phyloP scores from a whole-genome alignment of 176 grass and related monocot genomes.

The Zea mays region DNA sequence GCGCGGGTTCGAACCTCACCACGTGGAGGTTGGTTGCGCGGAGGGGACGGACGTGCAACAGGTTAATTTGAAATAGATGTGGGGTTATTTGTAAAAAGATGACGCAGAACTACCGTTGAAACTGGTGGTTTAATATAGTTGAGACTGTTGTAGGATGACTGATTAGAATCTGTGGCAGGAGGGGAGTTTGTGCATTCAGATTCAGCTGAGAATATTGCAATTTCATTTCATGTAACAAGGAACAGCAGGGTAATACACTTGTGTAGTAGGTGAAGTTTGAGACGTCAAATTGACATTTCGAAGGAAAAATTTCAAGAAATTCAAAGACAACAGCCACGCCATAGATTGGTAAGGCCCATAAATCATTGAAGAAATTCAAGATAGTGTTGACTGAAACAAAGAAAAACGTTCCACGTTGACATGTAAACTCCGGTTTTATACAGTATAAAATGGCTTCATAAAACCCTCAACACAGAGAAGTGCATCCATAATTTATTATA shows the following conservation, averaged over 20 bases:
- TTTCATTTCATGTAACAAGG: neutral
- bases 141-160: neutral
- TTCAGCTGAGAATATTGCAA: constrained; percentile 5
- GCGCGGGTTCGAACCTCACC: too few species aligned
- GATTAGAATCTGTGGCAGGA: neutral
- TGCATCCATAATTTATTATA: neutral
- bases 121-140: too few species aligned
- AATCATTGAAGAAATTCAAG: neutral
- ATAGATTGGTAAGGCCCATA: neutral
- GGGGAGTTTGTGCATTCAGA: neutral
- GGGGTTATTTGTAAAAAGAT: too few species aligned
- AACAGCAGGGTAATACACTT: neutral
- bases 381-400: neutral
- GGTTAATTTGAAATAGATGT: too few species aligned
- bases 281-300: neutral
- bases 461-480: neutral
- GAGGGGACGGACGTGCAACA: too few species aligned
- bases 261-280: neutral
- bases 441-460: neutral
- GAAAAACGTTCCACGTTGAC: neutral
- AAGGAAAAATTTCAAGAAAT: neutral
- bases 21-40: too few species aligned
- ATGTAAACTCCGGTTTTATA: neutral
- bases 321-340: neutral
- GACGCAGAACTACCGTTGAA: too few species aligned